Evolutionary conservation across 352 stramenopile genomes (phyloP).

Genomic region (Pythium dissimile): DNA sequence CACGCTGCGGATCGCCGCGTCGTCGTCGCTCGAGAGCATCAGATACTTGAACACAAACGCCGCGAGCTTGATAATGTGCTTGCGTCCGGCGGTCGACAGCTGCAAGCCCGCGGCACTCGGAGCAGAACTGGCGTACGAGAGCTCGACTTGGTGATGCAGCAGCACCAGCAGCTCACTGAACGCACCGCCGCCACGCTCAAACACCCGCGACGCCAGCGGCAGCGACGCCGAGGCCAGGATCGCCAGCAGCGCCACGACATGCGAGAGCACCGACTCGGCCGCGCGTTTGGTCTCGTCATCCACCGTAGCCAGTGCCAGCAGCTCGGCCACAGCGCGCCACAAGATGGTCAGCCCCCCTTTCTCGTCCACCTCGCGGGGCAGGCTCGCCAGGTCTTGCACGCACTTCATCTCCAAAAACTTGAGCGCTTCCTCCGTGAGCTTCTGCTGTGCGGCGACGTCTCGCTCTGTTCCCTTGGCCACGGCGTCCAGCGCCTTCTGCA

Average conservation of each 20-base stretch:
- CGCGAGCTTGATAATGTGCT: slow-evolving; percentile 66
- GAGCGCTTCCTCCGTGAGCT: slow-evolving; percentile 57
- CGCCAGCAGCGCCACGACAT: slow-evolving; percentile 47
- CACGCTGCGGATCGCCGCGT: slow-evolving; percentile 45
- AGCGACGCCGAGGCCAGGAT: slow-evolving; percentile 58
- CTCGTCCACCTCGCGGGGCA: slow-evolving; percentile 52
- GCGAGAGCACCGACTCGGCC: slow-evolving; percentile 36
- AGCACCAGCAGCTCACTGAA: slow-evolving; percentile 33
- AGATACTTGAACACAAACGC: slow-evolving; percentile 78
- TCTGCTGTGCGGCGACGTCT: slow-evolving; percentile 28
- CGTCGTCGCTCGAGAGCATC: slow-evolving; percentile 42
- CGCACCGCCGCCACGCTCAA: slow-evolving; percentile 18
- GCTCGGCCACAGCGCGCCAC: slow-evolving; percentile 37
- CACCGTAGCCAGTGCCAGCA: slow-evolving; percentile 26
- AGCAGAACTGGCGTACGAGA: slow-evolving; percentile 36
- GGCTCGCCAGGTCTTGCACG: slow-evolving; percentile 41
- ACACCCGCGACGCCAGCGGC: slow-evolving; percentile 35
- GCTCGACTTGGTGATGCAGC: slow-evolving; percentile 46
- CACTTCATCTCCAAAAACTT: slow-evolving; percentile 80
- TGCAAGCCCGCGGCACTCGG: not conserved
- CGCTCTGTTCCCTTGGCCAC: slow-evolving; percentile 30
- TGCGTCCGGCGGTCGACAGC: slow-evolving; percentile 40
- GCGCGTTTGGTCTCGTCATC: not conserved
- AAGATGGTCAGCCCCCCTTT: slow-evolving; percentile 54
- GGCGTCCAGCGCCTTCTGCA: slow-evolving; percentile 75